These are phyloP conservation scores for Penicillium argentinense DNA, from an alignment of 495 filamentous ascomycete genomes.

Conservation along the genomic window DNA sequence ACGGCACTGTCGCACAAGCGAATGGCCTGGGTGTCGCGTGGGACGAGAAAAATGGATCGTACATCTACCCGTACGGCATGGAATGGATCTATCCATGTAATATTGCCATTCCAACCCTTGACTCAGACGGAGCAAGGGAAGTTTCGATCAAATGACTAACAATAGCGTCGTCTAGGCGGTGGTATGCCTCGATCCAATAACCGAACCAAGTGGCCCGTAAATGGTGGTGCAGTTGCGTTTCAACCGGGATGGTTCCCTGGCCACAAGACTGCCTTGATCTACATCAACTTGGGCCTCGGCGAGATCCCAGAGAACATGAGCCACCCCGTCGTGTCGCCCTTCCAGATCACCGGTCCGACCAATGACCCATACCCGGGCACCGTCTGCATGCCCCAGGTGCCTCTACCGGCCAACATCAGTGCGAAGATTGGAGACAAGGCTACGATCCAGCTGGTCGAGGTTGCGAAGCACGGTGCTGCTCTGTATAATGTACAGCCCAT, in stretches of 20 bases:
- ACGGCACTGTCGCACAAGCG: slow-evolving; percentile 52
- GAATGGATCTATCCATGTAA: slow-evolving; percentile 98
- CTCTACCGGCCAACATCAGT: slow-evolving; percentile 71
- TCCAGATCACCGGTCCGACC: slow-evolving; percentile 81
- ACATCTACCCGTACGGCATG: slow-evolving; percentile 82
- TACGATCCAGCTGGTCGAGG: slow-evolving; percentile 91
- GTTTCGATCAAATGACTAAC: slow-evolving; percentile 4
- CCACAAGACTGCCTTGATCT: slow-evolving; percentile 80
- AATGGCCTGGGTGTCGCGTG: slow-evolving; percentile 48
- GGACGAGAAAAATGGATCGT: slow-evolving; percentile 37
- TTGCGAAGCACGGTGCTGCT: slow-evolving; percentile 83
- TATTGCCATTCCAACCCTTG: slow-evolving; percentile 18
- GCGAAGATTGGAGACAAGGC: slow-evolving; percentile 83
- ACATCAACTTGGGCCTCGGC: slow-evolving; percentile 92
- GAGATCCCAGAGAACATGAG: slow-evolving; percentile 86
- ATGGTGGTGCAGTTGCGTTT: slow-evolving; percentile 80
- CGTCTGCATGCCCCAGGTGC: slow-evolving; percentile 87
- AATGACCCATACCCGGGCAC: slow-evolving; percentile 82
- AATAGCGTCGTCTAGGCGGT: slow-evolving; percentile 61
- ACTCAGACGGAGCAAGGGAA: too few species aligned
- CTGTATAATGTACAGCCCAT: slow-evolving; percentile 77
- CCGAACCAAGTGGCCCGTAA: slow-evolving; percentile 87
- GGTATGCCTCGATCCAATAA: slow-evolving; percentile 78
- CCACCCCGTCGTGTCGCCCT: slow-evolving; percentile 75
- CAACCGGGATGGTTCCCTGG: slow-evolving; percentile 97